Percentiles rank a stretch among this genome's conserved stretches.
Conservation (phyloP, 2,329 filamentous ascomycete species). For the Ophioceras dolichostomum region DNA sequence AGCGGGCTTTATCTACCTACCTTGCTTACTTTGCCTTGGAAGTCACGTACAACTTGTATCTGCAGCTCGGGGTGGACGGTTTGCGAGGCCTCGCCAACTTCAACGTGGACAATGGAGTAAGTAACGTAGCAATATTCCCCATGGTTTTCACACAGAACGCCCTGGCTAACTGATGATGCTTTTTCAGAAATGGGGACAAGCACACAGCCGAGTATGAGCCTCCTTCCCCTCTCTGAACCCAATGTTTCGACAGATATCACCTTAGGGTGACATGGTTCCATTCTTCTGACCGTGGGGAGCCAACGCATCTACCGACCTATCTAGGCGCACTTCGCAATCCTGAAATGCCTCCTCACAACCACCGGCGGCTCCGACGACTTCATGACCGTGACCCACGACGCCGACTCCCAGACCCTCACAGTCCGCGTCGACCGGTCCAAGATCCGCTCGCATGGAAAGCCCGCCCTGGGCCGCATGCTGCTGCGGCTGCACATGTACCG, state of each 20-base stretch:
- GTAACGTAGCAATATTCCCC: constrained; percentile 3
- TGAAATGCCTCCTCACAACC: constrained; percentile 46
- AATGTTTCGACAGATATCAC: neutral
- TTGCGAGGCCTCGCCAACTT: constrained; percentile 24
- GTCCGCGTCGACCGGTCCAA: constrained; percentile 45
- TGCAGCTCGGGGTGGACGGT: constrained; percentile 26
- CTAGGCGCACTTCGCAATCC: constrained; percentile 35
- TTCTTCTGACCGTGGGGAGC: neutral
- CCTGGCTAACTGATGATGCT: no score
- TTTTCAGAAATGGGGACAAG: constrained; percentile 28
- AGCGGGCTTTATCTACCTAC: no score
- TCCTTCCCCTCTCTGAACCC: neutral
- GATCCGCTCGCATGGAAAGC: constrained; percentile 41
- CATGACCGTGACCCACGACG: constrained; percentile 33
- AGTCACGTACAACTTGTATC: constrained; percentile 28
- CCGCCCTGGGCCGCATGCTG: constrained; percentile 45
- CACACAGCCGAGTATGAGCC: constrained; percentile 20
- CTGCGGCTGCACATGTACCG: constrained; percentile 49
- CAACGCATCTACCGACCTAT: neutral
- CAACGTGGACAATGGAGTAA: constrained; percentile 19
- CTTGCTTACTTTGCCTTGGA: neutral
- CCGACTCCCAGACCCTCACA: constrained; percentile 30
- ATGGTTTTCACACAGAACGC: no score
- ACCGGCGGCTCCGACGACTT: constrained; percentile 39
- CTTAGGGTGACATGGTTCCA: neutral